Evolutionary conservation across 306 rosid genomes (phyloP).

Genomic region (Prunus padus): DNA sequence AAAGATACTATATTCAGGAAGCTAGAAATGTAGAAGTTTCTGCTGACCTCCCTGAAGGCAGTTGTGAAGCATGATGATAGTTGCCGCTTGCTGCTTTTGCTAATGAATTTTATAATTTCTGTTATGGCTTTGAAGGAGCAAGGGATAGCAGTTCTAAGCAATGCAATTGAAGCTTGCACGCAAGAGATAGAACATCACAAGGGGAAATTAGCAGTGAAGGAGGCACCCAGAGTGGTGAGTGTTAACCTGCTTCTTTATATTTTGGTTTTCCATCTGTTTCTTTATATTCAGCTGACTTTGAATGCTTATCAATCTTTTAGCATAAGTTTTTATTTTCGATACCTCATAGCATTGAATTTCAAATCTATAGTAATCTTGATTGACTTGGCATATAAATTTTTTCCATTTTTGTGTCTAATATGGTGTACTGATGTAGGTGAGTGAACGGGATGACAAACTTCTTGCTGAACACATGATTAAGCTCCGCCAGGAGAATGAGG

Average conservation of each 20-base stretch:
- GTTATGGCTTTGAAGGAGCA: conserved; percentile 59
- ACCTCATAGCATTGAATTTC: background rate
- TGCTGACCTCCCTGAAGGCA: background rate
- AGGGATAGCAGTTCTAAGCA: conserved; percentile 72
- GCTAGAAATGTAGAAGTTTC: background rate
- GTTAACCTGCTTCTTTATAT: conserved; percentile 12
- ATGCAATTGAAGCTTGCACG: conserved; percentile 72
- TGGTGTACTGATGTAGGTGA: conserved; percentile 61
- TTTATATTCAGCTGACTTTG: background rate
- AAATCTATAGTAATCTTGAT: background rate
- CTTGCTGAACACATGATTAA: conserved; percentile 83
- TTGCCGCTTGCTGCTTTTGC: background rate
- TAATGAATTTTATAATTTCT: background rate
- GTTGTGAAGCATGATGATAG: conserved; percentile 6
- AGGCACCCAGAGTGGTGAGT: conserved; percentile 94
- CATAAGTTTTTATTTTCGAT: background rate
- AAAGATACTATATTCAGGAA: background rate
- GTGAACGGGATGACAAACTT: conserved; percentile 84
- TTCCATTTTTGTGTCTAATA: conserved; percentile 22
- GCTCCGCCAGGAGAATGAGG: conserved; percentile 78
- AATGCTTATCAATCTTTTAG: background rate
- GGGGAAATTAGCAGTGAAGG: conserved; percentile 87
- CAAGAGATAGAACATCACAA: conserved; percentile 78
- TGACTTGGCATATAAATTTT: background rate
- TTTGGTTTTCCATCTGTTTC: conserved; percentile 3